phyloP scores from a whole-genome alignment of 73 alveolate genomes.

The Paramecium octaurelia region DNA sequence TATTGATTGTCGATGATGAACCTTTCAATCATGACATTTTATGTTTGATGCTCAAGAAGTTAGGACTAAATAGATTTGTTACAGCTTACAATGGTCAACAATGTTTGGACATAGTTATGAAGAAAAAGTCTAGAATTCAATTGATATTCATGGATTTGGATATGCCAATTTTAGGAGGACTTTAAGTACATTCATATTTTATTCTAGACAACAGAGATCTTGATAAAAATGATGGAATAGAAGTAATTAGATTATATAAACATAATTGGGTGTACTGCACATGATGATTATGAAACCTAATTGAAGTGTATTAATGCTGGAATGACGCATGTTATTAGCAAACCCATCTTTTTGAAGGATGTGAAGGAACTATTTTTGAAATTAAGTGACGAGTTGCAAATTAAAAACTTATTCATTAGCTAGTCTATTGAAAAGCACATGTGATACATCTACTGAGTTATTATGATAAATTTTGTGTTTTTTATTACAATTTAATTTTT shows the following conservation, averaged over 20 bases:
- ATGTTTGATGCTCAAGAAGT: background rate
- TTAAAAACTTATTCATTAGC: background rate
- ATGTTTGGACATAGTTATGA: background rate
- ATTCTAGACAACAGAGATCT: background rate
- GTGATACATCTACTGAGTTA: background rate
- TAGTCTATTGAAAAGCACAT: background rate
- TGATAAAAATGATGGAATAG: background rate
- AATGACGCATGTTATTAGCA: background rate
- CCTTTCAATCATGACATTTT: slow-evolving; percentile 25
- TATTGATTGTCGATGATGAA: slow-evolving; percentile 23
- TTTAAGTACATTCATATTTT: background rate
- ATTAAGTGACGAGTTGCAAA: background rate
- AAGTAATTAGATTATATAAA: background rate
- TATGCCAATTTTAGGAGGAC: slow-evolving; percentile 44
- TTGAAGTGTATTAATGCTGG: background rate
- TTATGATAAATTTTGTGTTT: background rate
- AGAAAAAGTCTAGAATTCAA: background rate
- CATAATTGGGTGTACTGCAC: slow-evolving; percentile 40
- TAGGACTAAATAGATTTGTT: background rate
- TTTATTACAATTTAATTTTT: too few relatives aligned
- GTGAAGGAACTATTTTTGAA: background rate
- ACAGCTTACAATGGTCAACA: slow-evolving; percentile 15
- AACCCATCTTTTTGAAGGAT: background rate
- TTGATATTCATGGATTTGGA: slow-evolving; percentile 32
- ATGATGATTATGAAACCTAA: slow-evolving; percentile 6